phyloP scores from a whole-genome alignment of 805 yeast genomes.

The Suhomyces prunicola region DNA sequence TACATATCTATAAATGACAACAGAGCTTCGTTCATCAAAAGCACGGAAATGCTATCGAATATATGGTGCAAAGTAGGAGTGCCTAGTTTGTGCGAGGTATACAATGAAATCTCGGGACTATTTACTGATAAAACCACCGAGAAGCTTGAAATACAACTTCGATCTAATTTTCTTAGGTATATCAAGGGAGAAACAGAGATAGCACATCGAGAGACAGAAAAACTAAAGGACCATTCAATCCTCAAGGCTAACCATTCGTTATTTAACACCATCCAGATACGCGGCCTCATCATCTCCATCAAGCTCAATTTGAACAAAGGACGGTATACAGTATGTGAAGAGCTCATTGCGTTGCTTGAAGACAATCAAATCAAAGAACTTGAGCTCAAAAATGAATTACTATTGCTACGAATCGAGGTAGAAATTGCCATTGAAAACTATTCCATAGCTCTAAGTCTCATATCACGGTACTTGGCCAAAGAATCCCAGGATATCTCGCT shows the following conservation, averaged over 20 bases:
- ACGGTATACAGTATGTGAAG: constrained; percentile 30
- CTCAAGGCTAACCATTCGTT: constrained; percentile 33
- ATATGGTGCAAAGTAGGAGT: constrained; percentile 55
- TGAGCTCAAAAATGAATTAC: constrained; percentile 28
- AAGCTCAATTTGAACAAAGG: constrained; percentile 38
- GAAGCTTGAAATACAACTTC: constrained; percentile 33
- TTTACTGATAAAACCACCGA: constrained; percentile 38
- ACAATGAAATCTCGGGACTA: constrained; percentile 45
- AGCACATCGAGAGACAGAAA: constrained; percentile 35
- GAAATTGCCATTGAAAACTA: constrained; percentile 31
- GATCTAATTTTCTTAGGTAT: constrained; percentile 36
- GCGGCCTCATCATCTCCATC: constrained; percentile 39
- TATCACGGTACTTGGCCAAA: constrained; percentile 11
- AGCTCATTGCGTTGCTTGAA: constrained; percentile 28
- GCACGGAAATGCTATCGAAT: constrained; percentile 44
- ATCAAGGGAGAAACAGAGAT: constrained; percentile 39
- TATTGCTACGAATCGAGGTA: constrained; percentile 25
- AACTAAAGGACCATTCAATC: constrained; percentile 18
- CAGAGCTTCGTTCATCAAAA: constrained; percentile 40
- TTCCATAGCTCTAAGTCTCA: constrained; percentile 24
- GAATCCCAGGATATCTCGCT: constrained; percentile 40
- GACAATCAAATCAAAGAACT: constrained; percentile 29
- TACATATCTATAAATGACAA: constrained; percentile 53
- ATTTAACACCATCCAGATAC: constrained; percentile 37
- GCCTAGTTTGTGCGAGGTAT: constrained; percentile 43